A percentile compares a stretch with the other conserved stretches of the same genome.
Evolutionary conservation across 805 yeast species (phyloP).

Genomic region (Lachancea cidri): DNA sequence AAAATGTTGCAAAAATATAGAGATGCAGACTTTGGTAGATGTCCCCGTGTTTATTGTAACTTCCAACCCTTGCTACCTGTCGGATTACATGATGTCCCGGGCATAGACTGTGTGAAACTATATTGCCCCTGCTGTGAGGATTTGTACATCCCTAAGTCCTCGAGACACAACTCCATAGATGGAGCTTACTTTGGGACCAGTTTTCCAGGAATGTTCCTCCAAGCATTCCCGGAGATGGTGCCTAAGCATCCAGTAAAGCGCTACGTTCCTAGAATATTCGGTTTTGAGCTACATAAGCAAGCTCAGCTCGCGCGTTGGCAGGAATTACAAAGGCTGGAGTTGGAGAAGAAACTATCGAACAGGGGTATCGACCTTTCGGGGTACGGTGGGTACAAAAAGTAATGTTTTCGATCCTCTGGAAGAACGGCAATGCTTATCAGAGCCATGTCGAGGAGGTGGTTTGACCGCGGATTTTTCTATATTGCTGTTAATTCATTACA

Average conservation of each 20-base stretch:
- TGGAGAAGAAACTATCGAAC: slow-evolving; percentile 18
- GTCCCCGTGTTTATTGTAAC: slow-evolving; percentile 89
- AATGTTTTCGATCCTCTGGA: too few relatives aligned
- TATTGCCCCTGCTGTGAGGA: slow-evolving; percentile 97
- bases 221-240: slow-evolving; percentile 78
- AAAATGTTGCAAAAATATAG: slow-evolving; percentile 89
- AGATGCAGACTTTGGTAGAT: slow-evolving; percentile 92
- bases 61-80: slow-evolving; percentile 84
- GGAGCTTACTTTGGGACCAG: slow-evolving; percentile 98
- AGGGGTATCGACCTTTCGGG: slow-evolving; percentile 20
- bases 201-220: slow-evolving; percentile 95
- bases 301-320: slow-evolving; percentile 93
- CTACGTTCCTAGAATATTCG: slow-evolving; percentile 89
- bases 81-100: slow-evolving; percentile 84
- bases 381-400: slow-evolving; percentile 27
- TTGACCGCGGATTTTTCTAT: too few relatives aligned
- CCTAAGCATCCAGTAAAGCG: slow-evolving; percentile 76
- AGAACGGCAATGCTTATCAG: too few relatives aligned
- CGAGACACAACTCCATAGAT: slow-evolving; percentile 77
- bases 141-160: slow-evolving; percentile 82
- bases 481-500: too few relatives aligned
- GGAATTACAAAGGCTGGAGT: slow-evolving; percentile 64
- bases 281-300: slow-evolving; percentile 85
- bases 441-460: too few relatives aligned
- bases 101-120: slow-evolving; percentile 76